phyloP scores from a whole-genome alignment of 169 alveolate genomes.

The Eimeria acervulina region DNA sequence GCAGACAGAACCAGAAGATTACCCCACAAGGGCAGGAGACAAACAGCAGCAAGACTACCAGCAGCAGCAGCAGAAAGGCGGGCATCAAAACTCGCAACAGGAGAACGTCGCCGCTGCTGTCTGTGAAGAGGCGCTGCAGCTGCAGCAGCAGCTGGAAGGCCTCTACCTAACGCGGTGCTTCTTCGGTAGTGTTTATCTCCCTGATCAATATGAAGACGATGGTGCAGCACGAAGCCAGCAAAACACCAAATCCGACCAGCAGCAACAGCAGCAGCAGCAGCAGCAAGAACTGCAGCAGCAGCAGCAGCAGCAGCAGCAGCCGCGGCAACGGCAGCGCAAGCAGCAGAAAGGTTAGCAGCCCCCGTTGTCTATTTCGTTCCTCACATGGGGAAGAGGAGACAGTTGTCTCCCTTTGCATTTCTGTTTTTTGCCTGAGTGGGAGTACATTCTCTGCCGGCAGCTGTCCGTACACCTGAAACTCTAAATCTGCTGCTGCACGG shows the following conservation, averaged over 20 bases:
- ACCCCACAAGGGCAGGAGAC: neutral
- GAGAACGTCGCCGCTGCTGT: neutral
- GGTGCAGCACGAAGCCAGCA: neutral
- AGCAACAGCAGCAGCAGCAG: neutral
- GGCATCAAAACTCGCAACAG: neutral
- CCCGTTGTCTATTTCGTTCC: neutral
- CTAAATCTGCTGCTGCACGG: neutral
- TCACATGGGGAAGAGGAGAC: too few relatives aligned
- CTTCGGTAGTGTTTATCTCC: constrained; percentile 62
- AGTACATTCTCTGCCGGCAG: neutral
- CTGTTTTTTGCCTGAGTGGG: neutral
- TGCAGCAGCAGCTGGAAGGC: constrained; percentile 71
- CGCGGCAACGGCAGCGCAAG: constrained; percentile 41
- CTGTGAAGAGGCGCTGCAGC: constrained; percentile 28
- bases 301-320: constrained; percentile 24
- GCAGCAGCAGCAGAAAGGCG: neutral
- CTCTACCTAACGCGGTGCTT: constrained; percentile 62
- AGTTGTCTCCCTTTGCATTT: neutral
- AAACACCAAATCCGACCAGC: neutral
- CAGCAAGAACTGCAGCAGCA: neutral
- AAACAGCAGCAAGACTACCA: neutral
- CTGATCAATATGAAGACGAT: neutral
- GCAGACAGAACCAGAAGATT: neutral
- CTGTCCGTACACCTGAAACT: neutral
- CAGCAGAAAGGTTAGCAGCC: neutral